phyloP scores from a whole-genome alignment of 2,329 filamentous ascomycete genomes.

The Botrytis fragariae region DNA sequence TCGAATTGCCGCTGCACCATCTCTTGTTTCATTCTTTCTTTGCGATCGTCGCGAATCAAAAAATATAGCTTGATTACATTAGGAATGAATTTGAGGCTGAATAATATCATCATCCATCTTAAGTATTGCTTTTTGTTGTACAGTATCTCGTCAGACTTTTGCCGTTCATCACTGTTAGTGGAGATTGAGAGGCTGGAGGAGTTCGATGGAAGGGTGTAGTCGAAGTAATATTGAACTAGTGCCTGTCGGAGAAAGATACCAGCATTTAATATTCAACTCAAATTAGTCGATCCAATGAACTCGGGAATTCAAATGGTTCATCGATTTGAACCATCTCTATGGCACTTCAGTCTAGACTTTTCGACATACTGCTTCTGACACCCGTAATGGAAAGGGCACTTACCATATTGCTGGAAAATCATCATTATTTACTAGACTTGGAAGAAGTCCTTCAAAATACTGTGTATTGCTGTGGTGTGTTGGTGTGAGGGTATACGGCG shows the following conservation, averaged over 20 bases:
- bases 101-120: neutral
- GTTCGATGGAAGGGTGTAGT: neutral
- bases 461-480: neutral
- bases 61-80: neutral
- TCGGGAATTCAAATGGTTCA: neutral
- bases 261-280: neutral
- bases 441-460: neutral
- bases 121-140: neutral
- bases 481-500: neutral
- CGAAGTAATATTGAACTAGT: neutral
- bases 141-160: neutral
- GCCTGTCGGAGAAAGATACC: neutral
- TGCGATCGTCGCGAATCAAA: neutral
- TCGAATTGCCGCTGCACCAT: neutral
- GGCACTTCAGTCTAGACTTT: neutral
- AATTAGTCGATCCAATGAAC: neutral
- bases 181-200: neutral
- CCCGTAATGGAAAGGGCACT: neutral
- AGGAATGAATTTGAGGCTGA: neutral
- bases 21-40: neutral
- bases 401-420: neutral
- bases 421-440: neutral
- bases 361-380: neutral
- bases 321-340: neutral
- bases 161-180: neutral